A percentile compares a stretch with the other conserved stretches of the same genome.
phyloP scores from a whole-genome alignment of 2,329 filamentous ascomycete species.

The Aspergillus uvarum region DNA sequence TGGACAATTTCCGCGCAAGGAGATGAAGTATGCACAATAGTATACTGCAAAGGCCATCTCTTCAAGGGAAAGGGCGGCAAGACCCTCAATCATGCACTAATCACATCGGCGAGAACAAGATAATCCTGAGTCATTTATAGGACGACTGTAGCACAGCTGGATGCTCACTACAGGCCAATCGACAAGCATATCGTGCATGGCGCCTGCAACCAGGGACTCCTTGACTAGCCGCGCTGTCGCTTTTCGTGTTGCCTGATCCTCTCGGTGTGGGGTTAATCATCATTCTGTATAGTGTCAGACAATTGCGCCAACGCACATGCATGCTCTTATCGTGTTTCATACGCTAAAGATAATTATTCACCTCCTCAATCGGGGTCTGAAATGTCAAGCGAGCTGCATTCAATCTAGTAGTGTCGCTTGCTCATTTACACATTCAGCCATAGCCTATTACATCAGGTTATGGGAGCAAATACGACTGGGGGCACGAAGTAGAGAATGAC shows the following conservation, averaged over 20 bases:
- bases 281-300: not conserved
- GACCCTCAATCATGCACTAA: not conserved
- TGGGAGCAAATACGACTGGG: not conserved
- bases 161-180: slow-evolving; percentile 7
- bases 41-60: no score
- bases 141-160: not conserved
- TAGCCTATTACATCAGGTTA: not conserved
- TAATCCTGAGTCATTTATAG: not conserved
- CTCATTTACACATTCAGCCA: not conserved
- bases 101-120: not conserved
- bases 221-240: not conserved
- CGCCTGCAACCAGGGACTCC: slow-evolving; percentile 7
- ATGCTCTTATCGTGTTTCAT: not conserved
- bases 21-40: no score
- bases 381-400: not conserved
- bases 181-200: slow-evolving; percentile 11
- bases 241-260: slow-evolving; percentile 11
- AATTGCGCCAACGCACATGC: not conserved
- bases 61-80: not conserved
- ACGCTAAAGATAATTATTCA: not conserved
- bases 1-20: no score
- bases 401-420: not conserved
- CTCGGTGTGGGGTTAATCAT: slow-evolving; percentile 6
- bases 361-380: not conserved
- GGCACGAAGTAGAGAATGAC: not conserved